Evolutionary conservation across 1,284 basidiomycete species (phyloP).

Genomic region (Rhodotorula sp.): DNA sequence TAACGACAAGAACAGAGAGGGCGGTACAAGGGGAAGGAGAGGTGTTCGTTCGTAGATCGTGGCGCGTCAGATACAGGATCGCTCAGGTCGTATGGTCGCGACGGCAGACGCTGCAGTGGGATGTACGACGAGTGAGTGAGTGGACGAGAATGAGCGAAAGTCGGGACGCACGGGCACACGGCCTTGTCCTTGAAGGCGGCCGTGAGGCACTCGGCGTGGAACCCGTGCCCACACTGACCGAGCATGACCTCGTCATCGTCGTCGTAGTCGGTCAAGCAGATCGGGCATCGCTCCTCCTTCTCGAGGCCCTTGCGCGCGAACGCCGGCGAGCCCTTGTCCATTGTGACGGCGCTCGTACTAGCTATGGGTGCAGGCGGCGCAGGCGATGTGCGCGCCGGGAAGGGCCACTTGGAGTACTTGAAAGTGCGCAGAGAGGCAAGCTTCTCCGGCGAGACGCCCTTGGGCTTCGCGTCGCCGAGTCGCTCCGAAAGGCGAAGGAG

Average conservation of each 20-base stretch:
- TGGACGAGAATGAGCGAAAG: not conserved
- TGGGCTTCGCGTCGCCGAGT: constrained; percentile 38
- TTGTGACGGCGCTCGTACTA: constrained; percentile 10
- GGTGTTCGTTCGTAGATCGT: no score
- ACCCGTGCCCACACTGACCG: constrained; percentile 26
- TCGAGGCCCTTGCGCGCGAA: constrained; percentile 34
- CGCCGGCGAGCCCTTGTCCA: constrained; percentile 3
- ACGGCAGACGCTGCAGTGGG: constrained; percentile 18
- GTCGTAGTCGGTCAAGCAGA: constrained; percentile 39
- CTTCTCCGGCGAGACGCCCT: constrained; percentile 23
- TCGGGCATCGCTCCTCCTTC: constrained; percentile 34
- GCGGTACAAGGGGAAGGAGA: no score
- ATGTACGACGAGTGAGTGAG: not conserved
- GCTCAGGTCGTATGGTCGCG: constrained; percentile 10
- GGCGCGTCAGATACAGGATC: no score
- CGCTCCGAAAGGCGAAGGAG: constrained; percentile 37
- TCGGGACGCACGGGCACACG: constrained; percentile 24
- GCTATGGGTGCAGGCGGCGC: not conserved
- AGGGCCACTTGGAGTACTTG: constrained; percentile 32
- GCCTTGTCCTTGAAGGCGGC: constrained; percentile 22
- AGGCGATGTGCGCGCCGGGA: not conserved
- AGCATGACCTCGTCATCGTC: constrained; percentile 34
- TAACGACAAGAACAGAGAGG: no score
- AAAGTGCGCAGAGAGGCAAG: constrained; percentile 20
- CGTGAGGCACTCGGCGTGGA: constrained; percentile 33